Base-by-base conservation (phyloP, 73 alveolate species). In the Paramecium octaurelia region DNA sequence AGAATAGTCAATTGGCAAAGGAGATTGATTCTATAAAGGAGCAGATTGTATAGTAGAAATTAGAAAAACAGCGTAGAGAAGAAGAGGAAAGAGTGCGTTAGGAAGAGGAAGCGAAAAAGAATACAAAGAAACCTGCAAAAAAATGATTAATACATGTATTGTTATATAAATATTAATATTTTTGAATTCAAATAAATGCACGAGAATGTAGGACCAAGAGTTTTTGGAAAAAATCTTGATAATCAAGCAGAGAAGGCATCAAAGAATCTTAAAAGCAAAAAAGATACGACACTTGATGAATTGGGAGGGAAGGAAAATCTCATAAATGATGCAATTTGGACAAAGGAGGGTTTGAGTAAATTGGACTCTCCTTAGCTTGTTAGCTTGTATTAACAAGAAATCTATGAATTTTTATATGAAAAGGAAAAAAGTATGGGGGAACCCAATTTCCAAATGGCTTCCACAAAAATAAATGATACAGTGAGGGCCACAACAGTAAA, bases 51-150 rank as follows among this genome's bases (percentile, higher is more conserved):
- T 31, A 35, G n/a, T 73, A 40, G 29, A 36, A 38, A 73, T 14
- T 36, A 11, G 87, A 73, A 43, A 73, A 73, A 38, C 7, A 73
- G 16, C n/a, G 87, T 10, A 73, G 18, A 38, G 87, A 73, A 38
- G 87, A 73, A 38, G 87, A 73, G 40, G 87, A 73, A 8, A 34
- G 87, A 16, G 3, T 73, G 16, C 40, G 87, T 29, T 73, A 16
- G 20, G 87, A 73, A 38, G 87, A 73, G 20, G 87, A 73, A 21
- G 36, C 57, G 2, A 73, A 73, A 38, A 73, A 73, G 46, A 73
- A 73, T 38, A 73, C 87, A 36, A 73, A 73, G 59, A 73, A 73
- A 40, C 87, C 87, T 73, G 34, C 57, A 38, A 73, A 73, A 20
- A 73, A 73, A 40, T 73, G 87, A 73, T 54, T 54, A 54, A 54